phyloP scores from a whole-genome alignment of 2,329 filamentous ascomycete genomes.

The Botrytis tulipae region DNA sequence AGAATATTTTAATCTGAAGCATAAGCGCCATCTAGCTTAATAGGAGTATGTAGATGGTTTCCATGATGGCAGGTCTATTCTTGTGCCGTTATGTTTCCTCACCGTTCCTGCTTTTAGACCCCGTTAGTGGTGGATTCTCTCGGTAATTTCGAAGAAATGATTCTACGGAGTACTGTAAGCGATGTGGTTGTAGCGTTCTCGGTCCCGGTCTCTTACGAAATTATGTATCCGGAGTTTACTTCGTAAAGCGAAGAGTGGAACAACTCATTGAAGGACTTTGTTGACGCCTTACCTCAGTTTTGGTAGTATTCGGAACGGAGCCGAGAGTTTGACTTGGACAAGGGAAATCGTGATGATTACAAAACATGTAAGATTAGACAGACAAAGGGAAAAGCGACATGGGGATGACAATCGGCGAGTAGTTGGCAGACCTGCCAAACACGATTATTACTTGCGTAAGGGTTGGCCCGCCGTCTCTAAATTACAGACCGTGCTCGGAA shows the following conservation, averaged over 20 bases:
- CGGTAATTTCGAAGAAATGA: slow-evolving; percentile 9
- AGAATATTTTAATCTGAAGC: slow-evolving; percentile 22
- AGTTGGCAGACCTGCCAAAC: not conserved
- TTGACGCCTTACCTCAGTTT: not conserved
- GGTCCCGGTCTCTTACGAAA: not conserved
- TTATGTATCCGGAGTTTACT: not conserved
- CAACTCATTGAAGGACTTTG: not conserved
- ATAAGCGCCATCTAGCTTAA: slow-evolving; percentile 15
- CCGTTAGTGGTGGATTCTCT: slow-evolving; percentile 3
- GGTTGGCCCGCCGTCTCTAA: not conserved
- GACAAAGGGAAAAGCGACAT: not conserved
- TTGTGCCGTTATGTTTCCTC: slow-evolving; percentile 2
- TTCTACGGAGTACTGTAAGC: slow-evolving; percentile 1
- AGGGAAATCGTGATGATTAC: not conserved
- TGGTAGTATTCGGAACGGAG: not conserved
- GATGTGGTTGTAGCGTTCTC: slow-evolving; percentile 12
- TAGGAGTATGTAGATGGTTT: not conserved
- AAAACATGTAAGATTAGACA: slow-evolving; percentile 9
- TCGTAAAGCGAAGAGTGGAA: not conserved
- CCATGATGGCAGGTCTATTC: slow-evolving; percentile 7
- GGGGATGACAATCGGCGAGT: not conserved
- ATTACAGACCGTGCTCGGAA: slow-evolving; percentile 11
- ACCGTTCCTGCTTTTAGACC: slow-evolving; percentile 9
- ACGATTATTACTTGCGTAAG: slow-evolving; percentile 6
- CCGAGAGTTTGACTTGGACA: not conserved